Base-by-base conservation (phyloP, 1,139 yeast genomes). In the Groenewaldozyma sp. region DNA sequence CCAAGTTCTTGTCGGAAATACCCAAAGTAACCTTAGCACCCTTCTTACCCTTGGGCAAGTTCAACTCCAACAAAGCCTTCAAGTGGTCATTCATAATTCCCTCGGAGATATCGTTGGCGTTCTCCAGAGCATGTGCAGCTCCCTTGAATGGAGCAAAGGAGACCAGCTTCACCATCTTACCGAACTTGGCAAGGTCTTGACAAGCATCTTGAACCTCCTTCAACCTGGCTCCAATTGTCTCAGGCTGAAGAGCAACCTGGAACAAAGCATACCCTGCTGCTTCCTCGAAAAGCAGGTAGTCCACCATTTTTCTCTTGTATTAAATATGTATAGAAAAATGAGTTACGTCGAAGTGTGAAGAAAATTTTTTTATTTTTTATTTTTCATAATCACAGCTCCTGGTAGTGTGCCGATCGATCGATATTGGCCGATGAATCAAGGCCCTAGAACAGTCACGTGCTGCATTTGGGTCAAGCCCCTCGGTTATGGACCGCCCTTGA, bases 81-180 rank as follows among this genome's bases (percentile, higher is more conserved):
- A 91, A 75, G 66, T 83, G 84, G 54, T 91, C 97, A 46, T 88
- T 82, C 42, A 88, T 95, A 55, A 88, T 74, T 58, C 98, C 98
- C 68, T 91, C 99, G 48, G 95, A 84, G 55, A 91, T 82, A 61
- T 91, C 98, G 61, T 93, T 91, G 55, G 97, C 96, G 61, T 91
- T 93, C 66, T 91, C 97, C 58, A 91, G 74, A 46, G 98, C 98
- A 66, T 91, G 96, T 44, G 98, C 97, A 45, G 98, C 98, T 55
- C 95, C 95, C 68, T 91, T 87, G 75, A 93, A 91, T 40, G 98
- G 98, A 48, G 96, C 95, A 68, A 91, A 93, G 20, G 95, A 83
- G 31, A 86, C 94, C 48, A 91, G 75, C 65, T 88, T 95, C 53
- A 91, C 78, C 73, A 91, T 74, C 68, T 91, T 91, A 57, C 95